These are phyloP conservation scores for Jackrogersella minutella DNA, from an alignment of 495 filamentous ascomycete species.

Conservation along the genomic window DNA sequence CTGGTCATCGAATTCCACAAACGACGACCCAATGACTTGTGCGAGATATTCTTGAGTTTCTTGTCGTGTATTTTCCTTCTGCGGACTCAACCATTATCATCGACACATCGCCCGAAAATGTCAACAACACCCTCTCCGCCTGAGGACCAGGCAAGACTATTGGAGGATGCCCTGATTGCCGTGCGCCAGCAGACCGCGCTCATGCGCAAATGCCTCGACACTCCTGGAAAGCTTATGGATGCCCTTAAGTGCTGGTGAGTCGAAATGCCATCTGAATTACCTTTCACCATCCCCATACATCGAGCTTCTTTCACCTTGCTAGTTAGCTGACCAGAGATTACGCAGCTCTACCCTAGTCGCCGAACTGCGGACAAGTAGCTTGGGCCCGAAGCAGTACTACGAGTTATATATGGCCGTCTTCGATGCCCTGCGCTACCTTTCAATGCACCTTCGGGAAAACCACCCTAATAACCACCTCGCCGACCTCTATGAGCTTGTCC, in stretches of 20 bases:
- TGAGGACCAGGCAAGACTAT: conserved; percentile 91
- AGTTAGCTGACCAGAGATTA: conserved; percentile 32
- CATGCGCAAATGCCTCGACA: conserved; percentile 98
- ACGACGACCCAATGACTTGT: conserved; percentile 32
- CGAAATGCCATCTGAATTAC: background rate
- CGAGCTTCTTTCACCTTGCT: background rate
- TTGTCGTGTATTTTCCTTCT: conserved; percentile 6
- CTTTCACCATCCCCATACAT: background rate
- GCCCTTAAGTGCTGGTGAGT: conserved; percentile 97
- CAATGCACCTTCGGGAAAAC: conserved; percentile 93
- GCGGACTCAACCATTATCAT: conserved; percentile 5
- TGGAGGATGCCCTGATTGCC: conserved; percentile 95
- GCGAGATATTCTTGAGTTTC: conserved; percentile 24
- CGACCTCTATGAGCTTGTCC: conserved; percentile 97
- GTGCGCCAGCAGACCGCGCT: conserved; percentile 94
- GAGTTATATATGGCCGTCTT: conserved; percentile 99
- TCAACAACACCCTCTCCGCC: conserved; percentile 71
- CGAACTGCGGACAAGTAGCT: conserved; percentile 91
- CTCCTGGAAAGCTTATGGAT: conserved; percentile 99
- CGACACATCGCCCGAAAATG: conserved; percentile 43
- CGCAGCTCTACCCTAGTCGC: conserved; percentile 94
- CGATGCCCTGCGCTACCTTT: conserved; percentile 95
- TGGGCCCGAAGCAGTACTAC: conserved; percentile 98
- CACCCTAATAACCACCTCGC: conserved; percentile 98
- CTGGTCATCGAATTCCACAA: conserved; percentile 11